Conservation (phyloP, 257 asterid genomes). For the Gentiana macrophylla region DNA sequence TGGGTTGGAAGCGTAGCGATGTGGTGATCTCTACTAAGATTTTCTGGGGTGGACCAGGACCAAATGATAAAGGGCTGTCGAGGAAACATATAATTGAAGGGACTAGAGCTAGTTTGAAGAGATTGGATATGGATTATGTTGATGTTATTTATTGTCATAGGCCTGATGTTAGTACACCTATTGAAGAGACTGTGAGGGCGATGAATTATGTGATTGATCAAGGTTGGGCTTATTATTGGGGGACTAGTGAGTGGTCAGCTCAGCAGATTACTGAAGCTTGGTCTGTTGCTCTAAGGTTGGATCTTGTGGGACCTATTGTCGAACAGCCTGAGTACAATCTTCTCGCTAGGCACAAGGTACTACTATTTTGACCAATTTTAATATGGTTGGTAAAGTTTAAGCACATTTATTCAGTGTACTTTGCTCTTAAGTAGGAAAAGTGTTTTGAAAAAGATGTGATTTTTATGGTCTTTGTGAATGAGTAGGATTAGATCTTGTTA, state of each 20-base stretch:
- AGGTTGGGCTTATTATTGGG: constrained; percentile 99
- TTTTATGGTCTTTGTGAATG: too few relatives aligned
- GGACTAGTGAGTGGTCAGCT: constrained; percentile 97
- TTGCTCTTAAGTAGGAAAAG: too few relatives aligned
- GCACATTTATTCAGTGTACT: too few relatives aligned
- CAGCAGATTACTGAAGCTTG: constrained; percentile 99
- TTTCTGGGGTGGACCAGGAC: constrained; percentile 98
- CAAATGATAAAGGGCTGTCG: constrained; percentile 90
- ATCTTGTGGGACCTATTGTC: constrained; percentile 86
- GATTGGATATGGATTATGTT: constrained; percentile 88
- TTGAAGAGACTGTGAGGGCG: constrained; percentile 96
- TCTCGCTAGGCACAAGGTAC: constrained; percentile 77
- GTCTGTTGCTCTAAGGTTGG: constrained; percentile 74
- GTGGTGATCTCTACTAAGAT: constrained; percentile 87
- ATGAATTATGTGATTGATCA: constrained; percentile 92
- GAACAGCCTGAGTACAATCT: constrained; percentile 98
- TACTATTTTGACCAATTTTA: too few relatives aligned
- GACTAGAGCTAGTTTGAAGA: constrained; percentile 57
- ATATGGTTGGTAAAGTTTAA: too few relatives aligned
- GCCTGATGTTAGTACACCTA: constrained; percentile 71
- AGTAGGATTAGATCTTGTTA: too few relatives aligned
- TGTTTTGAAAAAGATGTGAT: too few relatives aligned
- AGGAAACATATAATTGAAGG: constrained; percentile 89
- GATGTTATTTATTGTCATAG: constrained; percentile 78
- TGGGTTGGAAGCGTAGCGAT: constrained; percentile 93